These are phyloP conservation scores for Stylonectria norvegica DNA, from an alignment of 2,329 filamentous ascomycete genomes.

Conservation along the genomic window DNA sequence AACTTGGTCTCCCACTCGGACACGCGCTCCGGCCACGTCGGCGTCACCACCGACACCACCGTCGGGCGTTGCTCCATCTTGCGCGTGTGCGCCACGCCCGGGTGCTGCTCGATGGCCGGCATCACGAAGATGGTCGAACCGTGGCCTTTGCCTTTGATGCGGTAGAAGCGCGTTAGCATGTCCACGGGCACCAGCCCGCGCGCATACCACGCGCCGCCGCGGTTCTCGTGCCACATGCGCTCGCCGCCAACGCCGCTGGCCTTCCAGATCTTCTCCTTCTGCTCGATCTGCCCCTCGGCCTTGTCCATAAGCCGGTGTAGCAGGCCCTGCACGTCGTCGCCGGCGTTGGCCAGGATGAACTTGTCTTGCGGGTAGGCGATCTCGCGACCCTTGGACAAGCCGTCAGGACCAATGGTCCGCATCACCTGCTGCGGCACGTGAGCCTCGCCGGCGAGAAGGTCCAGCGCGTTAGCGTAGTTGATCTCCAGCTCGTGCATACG, in stretches of 20 bases:
- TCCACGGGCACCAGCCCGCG: slow-evolving; percentile 48
- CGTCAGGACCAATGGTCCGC: slow-evolving; percentile 49
- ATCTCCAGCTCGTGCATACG: slow-evolving; percentile 58
- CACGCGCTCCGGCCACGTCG: slow-evolving; percentile 32
- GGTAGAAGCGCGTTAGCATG: slow-evolving; percentile 50
- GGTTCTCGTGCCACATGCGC: slow-evolving; percentile 29
- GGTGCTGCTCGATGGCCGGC: slow-evolving; percentile 47
- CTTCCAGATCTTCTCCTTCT: slow-evolving; percentile 33
- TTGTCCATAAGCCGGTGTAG: slow-evolving; percentile 48
- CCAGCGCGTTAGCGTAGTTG: slow-evolving; percentile 47
- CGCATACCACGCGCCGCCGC: slow-evolving; percentile 31
- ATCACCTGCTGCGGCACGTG: slow-evolving; percentile 50
- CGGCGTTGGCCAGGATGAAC: slow-evolving; percentile 53
- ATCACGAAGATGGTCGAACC: slow-evolving; percentile 51
- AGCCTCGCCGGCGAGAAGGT: slow-evolving; percentile 49
- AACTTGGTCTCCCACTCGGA: slow-evolving; percentile 29
- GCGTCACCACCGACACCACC: slow-evolving; percentile 30
- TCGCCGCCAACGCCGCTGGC: slow-evolving; percentile 42
- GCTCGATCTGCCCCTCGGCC: slow-evolving; percentile 40
- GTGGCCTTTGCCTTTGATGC: slow-evolving; percentile 42
- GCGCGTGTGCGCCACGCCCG: slow-evolving; percentile 42
- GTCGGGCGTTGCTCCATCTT: slow-evolving; percentile 44
- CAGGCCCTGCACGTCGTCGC: slow-evolving; percentile 47
- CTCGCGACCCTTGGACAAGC: slow-evolving; percentile 46
- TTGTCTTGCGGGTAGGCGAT: slow-evolving; percentile 54